Base-by-base conservation (phyloP, 169 alveolate species). In the Plasmodium blacklocki region DNA sequence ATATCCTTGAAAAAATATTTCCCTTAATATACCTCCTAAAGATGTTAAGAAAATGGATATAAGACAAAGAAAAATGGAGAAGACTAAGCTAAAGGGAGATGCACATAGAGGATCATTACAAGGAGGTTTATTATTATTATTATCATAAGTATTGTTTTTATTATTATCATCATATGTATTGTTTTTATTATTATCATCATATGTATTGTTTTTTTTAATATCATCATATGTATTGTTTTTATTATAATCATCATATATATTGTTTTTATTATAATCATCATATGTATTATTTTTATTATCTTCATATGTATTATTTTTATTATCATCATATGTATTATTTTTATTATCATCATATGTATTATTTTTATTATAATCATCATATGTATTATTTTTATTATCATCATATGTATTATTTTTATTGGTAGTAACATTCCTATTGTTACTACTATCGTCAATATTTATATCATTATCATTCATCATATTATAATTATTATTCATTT, bases 1-100 rank as follows among this genome's bases (percentile, higher is more conserved):
- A 68, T 83, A 83, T 26, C 70, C 91, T n/a, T 26, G 56, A 72
- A 83, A 83, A 43, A 83, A 83, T 43, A 83, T 67, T 83, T 83
- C 91, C 21, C 91, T 67, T 12, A 83, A 18, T 18, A 83, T 49
- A 9, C 91, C 91, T n/a, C 91, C 83, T 15, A 56, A 83, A 0
- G 91, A 67, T 39, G 91, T 83, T 68, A 83, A 62, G 12, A 83
- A 26, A 58, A 83, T 83, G 50, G 91, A 83, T n/a, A 68, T 4
- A 21, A 83, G 26, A 15, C 91, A 83, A 83, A 68, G 60, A 52
- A 83, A 2, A 47, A 83, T 47, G n/a, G 89, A 78, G 18, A 58
- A 21, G 45, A 64, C 18, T 54, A 78, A 64, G 11, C 89, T 70
- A 14, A 78, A 78, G 19, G 78, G 89, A 1, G 73, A 0, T 32